A percentile compares a stretch with the other conserved stretches of the same genome.
Evolutionary conservation across 1,284 basidiomycete species (phyloP).

Genomic region (Irpex lacteus): DNA sequence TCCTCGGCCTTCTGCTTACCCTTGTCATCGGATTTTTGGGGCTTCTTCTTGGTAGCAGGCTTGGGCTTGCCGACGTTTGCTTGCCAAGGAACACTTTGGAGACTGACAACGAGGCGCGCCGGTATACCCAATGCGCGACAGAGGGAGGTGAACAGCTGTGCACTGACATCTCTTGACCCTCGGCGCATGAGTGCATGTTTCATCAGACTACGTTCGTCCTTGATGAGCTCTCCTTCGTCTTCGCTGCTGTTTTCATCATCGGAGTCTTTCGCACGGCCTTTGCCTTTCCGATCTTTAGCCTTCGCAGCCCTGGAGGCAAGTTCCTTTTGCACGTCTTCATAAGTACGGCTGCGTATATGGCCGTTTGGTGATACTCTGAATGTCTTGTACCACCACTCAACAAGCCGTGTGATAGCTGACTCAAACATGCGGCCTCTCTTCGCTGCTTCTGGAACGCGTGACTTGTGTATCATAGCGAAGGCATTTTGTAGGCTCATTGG

Average conservation of each 20-base stretch:
- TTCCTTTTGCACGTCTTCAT: conserved; percentile 61
- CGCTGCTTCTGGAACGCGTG: conserved; percentile 76
- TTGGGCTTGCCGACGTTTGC: conserved; percentile 54
- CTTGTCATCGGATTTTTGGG: conserved; percentile 35
- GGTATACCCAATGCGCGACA: conserved; percentile 89
- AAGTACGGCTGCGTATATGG: conserved; percentile 72
- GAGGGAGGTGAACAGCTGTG: conserved; percentile 89
- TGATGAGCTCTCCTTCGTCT: conserved; percentile 66
- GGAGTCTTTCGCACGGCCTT: conserved; percentile 23
- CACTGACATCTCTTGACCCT: conserved; percentile 86
- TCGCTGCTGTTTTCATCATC: conserved; percentile 43
- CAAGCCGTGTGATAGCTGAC: conserved; percentile 68
- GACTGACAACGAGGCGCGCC: conserved; percentile 82
- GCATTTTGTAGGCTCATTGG: conserved; percentile 78
- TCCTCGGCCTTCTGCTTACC: conserved; percentile 31
- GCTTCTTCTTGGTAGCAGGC: conserved; percentile 40
- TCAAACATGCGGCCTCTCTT: conserved; percentile 86
- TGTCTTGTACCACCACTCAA: conserved; percentile 77
- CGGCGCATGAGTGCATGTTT: conserved; percentile 80
- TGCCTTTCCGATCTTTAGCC: conserved; percentile 28
- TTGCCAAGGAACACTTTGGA: conserved; percentile 91
- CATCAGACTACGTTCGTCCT: conserved; percentile 82
- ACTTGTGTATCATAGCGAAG: conserved; percentile 79
- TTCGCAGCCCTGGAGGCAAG: conserved; percentile 36
- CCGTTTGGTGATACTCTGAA: conserved; percentile 64